Evolutionary conservation across 148 eudicot genomes (phyloP).

Genomic region (Cornus suecica): DNA sequence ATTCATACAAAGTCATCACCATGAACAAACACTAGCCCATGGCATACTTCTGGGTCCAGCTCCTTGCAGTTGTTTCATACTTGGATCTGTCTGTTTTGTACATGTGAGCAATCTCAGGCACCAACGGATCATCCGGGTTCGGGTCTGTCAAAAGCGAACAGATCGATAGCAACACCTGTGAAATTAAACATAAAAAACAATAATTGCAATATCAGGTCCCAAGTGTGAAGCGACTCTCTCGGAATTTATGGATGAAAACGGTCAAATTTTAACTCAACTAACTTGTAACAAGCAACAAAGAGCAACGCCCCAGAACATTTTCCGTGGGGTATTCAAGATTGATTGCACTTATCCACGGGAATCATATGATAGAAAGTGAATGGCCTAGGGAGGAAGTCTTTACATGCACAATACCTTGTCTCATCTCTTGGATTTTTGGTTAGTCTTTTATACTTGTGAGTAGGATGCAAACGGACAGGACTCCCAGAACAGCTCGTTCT

Average conservation of each 20-base stretch:
- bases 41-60: constrained; percentile 79
- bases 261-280: background rate
- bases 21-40: constrained; percentile 43
- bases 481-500: too few relatives aligned
- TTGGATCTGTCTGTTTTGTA: constrained; percentile 59
- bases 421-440: background rate
- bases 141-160: constrained; percentile 68
- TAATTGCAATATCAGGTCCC: background rate
- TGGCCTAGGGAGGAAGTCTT: background rate
- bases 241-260: background rate
- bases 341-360: background rate
- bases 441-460: background rate
- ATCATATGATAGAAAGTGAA: background rate
- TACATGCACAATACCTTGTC: background rate
- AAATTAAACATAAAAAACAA: constrained; percentile 4
- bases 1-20: constrained; percentile 1
- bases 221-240: background rate
- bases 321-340: background rate
- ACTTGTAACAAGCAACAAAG: background rate
- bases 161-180: constrained; percentile 64
- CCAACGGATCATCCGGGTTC: constrained; percentile 65
- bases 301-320: background rate
- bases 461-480: too few relatives aligned
- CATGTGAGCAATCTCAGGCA: constrained; percentile 77
- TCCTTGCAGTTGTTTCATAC: constrained; percentile 66